Base-by-base conservation (phyloP, 352 stramenopile genomes). In the Pythium phragmiticola region DNA sequence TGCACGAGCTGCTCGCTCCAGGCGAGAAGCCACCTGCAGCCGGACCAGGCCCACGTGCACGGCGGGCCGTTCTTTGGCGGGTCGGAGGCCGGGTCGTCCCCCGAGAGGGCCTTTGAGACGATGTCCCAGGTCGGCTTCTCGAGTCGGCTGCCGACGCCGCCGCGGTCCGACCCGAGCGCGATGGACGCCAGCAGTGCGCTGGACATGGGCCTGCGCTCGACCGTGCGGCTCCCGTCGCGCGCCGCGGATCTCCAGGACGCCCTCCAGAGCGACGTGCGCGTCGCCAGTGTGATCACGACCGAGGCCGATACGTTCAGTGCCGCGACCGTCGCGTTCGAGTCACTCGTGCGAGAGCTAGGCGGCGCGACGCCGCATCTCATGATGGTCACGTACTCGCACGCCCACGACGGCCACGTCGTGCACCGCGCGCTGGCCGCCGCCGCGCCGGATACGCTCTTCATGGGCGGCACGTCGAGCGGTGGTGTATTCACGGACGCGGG, bases 1-100 rank as follows among this genome's bases (percentile, higher is more conserved):
- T 94, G 86, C 41, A 94, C 86, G 26, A 87, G 76, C 17, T 94
- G 86, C 57, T 94, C 86, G 33, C 69, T 94, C 12, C 78, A 89
- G 33, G 83, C 86, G 33, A 63, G 86, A 45, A 91, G 81, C 52
- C 82, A 81, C 33, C 49, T 89, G 11, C 75, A 76, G 56, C 48
- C 70, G 7, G 73, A 62, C 17, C 28, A 61, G 6, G 0, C 13
- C 13, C 39, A 46, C 17, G 39, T 14, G 11, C 58, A 50, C 30
- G 36, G 45, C 14, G 39, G 52, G 1, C 46, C 37, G 23, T 42
- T 42, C 2, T 51, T 61, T 41, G 55, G 41, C 17, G 54, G 60
- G 2, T 61, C 60, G 14, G 62, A 68, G 13, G 23, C 56, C 43
- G 63, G 60, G 4, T 67, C 76, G 21, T 67, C 76, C 23, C 71